Percentiles rank a stretch among this genome's conserved stretches.
Conservation (phyloP, 345 rosid genomes). For the Gossypium mustelinum region DNA sequence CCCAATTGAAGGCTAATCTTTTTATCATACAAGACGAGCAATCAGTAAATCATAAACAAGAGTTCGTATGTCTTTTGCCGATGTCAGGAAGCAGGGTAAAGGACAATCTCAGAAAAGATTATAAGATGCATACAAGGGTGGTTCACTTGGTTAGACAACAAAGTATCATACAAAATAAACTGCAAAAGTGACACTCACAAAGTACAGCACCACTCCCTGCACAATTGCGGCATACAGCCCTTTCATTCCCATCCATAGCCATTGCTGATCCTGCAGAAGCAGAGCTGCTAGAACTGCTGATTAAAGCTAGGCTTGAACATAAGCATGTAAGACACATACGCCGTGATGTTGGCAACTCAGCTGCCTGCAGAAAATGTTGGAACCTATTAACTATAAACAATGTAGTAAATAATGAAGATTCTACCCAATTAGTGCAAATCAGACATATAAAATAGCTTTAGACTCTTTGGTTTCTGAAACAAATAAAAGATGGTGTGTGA, state of each 20-base stretch:
- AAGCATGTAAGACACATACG: slow-evolving; percentile 66
- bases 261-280: slow-evolving; percentile 39
- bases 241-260: slow-evolving; percentile 56
- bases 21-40: not conserved
- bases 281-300: slow-evolving; percentile 36
- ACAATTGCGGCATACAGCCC: slow-evolving; percentile 73
- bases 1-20: not conserved
- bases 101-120: not conserved
- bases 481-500: not conserved
- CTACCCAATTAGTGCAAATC: not conserved
- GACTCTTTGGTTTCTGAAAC: not conserved
- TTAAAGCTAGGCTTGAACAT: slow-evolving; percentile 58
- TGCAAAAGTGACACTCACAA: slow-evolving; percentile 43
- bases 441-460: not conserved
- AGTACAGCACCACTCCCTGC: slow-evolving; percentile 76
- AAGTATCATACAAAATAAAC: not conserved
- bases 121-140: not conserved
- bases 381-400: not conserved
- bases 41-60: not conserved
- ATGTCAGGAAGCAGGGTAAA: not conserved
- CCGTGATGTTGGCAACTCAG: slow-evolving; percentile 44
- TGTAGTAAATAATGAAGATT: not conserved
- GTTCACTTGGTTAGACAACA: not conserved
- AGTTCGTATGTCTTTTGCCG: not conserved
- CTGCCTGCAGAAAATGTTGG: slow-evolving; percentile 31